Percentiles rank a stretch among this genome's conserved stretches.
Conservation (phyloP, 345 rosid genomes). For the Pistacia integerrima region DNA sequence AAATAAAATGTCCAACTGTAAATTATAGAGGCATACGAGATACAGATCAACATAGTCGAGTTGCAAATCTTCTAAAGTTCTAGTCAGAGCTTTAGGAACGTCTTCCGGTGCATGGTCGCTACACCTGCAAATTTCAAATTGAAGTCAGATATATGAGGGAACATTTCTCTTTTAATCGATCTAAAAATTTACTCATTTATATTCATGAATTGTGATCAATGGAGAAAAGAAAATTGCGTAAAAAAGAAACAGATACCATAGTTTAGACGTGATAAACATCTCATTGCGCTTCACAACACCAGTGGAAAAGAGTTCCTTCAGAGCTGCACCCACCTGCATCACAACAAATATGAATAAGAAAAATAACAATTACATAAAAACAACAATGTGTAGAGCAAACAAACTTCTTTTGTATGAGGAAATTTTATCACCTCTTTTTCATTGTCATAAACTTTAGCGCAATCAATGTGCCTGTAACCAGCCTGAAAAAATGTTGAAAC, state of each 20-base stretch:
- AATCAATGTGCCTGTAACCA: slow-evolving; percentile 55
- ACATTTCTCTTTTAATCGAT: neutral
- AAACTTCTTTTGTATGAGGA: neutral
- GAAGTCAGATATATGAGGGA: neutral
- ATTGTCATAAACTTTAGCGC: slow-evolving; percentile 50
- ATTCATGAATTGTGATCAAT: neutral
- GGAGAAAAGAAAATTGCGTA: neutral
- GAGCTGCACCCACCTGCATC: slow-evolving; percentile 47
- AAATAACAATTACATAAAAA: neutral
- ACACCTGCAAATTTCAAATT: slow-evolving; percentile 38
- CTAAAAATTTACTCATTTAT: neutral
- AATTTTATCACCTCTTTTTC: slow-evolving; percentile 45
- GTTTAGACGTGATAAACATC: slow-evolving; percentile 52
- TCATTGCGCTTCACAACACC: slow-evolving; percentile 51
- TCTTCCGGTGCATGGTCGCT: slow-evolving; percentile 57
- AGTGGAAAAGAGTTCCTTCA: slow-evolving; percentile 42
- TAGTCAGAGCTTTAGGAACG: slow-evolving; percentile 45
- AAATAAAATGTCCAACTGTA: neutral
- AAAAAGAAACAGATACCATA: slow-evolving; percentile 34
- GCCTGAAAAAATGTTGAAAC: slow-evolving; percentile 32
- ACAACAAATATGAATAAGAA: neutral
- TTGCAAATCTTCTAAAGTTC: slow-evolving; percentile 48
- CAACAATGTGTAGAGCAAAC: neutral
- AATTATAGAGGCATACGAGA: slow-evolving; percentile 36
- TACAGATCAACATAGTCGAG: slow-evolving; percentile 56